Evolutionary conservation across 345 rosid species (phyloP).

Genomic region (Kandelia obovata): DNA sequence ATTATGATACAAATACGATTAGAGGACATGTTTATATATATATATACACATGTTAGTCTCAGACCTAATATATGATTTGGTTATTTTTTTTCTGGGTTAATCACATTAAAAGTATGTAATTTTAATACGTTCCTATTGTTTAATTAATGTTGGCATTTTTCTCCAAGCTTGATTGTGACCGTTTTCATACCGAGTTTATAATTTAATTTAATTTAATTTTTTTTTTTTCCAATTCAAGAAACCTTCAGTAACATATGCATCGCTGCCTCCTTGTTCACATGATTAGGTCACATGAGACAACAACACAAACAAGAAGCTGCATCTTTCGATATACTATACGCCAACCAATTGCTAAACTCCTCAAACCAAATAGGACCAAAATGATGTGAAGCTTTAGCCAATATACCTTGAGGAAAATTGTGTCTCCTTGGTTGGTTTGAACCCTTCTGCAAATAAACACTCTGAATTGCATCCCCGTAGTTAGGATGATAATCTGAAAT

Average conservation of each 20-base stretch:
- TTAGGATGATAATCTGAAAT: conserved; percentile 2
- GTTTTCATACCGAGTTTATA: too few species aligned
- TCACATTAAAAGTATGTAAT: too few species aligned
- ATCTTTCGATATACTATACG: neutral
- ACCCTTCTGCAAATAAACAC: neutral
- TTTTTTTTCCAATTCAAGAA: neutral
- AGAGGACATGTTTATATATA: too few species aligned
- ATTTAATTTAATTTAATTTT: too few species aligned
- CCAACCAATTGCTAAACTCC: neutral
- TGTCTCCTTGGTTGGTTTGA: conserved; percentile 2
- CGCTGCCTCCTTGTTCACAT: neutral
- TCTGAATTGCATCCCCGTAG: neutral
- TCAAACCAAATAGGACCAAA: conserved; percentile 2
- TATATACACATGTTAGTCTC: too few species aligned
- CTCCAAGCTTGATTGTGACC: too few species aligned
- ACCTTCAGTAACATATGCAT: neutral
- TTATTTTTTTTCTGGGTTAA: too few species aligned
- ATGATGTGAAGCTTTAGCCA: neutral
- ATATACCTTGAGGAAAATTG: neutral
- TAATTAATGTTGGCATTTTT: conserved; percentile 8
- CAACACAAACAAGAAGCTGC: neutral
- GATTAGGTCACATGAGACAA: neutral
- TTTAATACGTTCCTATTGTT: conserved; percentile 1
- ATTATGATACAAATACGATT: too few species aligned
- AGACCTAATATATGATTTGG: too few species aligned